Evolutionary conservation across 2,329 filamentous ascomycete genomes (phyloP), one percentile per base, ranked within the genome.

Genomic region (Beauveria australis): DNA sequence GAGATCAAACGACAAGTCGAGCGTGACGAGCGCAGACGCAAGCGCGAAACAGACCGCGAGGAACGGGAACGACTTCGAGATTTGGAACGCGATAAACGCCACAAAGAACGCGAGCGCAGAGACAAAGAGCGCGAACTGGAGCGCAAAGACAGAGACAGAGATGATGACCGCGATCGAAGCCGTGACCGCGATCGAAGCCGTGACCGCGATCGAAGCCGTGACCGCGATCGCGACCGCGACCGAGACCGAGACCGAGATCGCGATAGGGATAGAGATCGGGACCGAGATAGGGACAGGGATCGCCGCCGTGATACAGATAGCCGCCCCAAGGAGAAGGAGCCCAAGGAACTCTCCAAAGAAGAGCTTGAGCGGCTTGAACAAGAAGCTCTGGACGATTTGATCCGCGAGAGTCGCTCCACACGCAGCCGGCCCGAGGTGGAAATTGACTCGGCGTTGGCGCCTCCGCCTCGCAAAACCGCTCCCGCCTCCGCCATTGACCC

Each of bases 401-500:
- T 86, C 14, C 77, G 83, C n/a, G 83, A 85, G 66, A 85, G 82
- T 70, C 82, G 78, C 48, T 73, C 76, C 28, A 70, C 75, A 3
- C 72, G 75, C 3, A 79, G 80, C 62, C 76, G 79, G 59, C 79
- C 78, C 8, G 83, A 85, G 65, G 67, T 83, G 51, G 83, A 86
- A 64, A 73, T 85, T 44, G 83, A 85, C 62, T 75, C 80, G 54
- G 77, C 79, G 16, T 72, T 86, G 28, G 79, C 77, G 2, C 83
- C 83, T 3, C 83, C 83, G 1, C 83, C 81, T 2, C 74, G 76
- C 70, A 76, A 80, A 74, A 53, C 79, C 69, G 73, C 70, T 3
- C 82, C 82, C 0, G 79, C 79, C 5, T 86, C 83, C 22, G 83
- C 83, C 33, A 86, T 86, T 61, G 78, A 83, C 60, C 83, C 83